Evolutionary conservation across 2,329 filamentous ascomycete genomes (phyloP).

Genomic region (Davidsoniella australis): DNA sequence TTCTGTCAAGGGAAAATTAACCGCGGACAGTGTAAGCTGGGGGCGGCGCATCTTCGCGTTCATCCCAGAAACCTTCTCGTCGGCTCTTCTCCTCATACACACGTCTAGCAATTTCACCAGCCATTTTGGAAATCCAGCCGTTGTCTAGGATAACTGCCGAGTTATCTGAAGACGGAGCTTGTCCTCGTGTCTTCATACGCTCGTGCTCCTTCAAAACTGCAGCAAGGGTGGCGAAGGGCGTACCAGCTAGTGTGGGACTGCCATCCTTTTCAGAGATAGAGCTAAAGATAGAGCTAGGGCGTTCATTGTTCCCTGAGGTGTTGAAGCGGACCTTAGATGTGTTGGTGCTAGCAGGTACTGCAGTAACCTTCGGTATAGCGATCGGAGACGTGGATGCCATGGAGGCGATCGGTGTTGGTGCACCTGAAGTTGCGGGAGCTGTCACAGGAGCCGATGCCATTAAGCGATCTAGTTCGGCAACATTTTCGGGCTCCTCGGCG

Average conservation of each 20-base stretch:
- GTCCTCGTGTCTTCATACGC: conserved; percentile 15
- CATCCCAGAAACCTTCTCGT: conserved; percentile 34
- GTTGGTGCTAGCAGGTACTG: background rate
- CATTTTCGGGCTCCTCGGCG: conserved; percentile 39
- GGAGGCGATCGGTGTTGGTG: background rate
- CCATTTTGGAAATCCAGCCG: conserved; percentile 86
- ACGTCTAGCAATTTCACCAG: conserved; percentile 71
- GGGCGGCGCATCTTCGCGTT: conserved; percentile 39
- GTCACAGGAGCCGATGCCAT: background rate
- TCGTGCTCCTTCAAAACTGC: conserved; percentile 9
- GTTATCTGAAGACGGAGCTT: conserved; percentile 24
- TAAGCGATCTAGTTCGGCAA: conserved; percentile 19
- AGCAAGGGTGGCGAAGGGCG: conserved; percentile 7
- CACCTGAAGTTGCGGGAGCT: background rate
- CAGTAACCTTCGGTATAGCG: background rate
- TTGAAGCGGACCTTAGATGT: conserved; percentile 9
- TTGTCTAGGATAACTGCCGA: conserved; percentile 53
- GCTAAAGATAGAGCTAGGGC: conserved; percentile 16
- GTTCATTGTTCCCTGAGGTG: background rate
- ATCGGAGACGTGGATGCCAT: background rate
- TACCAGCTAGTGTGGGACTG: background rate
- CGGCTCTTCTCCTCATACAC: conserved; percentile 72
- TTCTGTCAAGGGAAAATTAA: background rate
- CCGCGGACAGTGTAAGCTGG: conserved; percentile 38
- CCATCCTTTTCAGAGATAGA: conserved; percentile 17